A percentile compares a stretch with the other conserved stretches of the same genome.
These are phyloP conservation scores for Suhomyces bribrorum DNA, from an alignment of 1,139 yeast species.

Conservation along the genomic window DNA sequence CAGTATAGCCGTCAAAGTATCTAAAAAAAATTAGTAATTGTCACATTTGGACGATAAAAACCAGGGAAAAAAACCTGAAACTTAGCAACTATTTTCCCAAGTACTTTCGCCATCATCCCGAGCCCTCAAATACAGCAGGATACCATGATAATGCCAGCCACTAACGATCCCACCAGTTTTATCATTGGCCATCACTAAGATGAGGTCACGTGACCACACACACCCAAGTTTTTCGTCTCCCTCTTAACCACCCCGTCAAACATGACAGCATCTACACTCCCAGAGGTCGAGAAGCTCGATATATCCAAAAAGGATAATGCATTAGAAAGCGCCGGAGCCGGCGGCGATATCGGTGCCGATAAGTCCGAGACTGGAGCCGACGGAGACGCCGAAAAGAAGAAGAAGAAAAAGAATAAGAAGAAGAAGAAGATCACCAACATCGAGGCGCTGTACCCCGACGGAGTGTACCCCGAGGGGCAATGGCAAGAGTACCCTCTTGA, in stretches of 20 bases:
- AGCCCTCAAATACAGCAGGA: too few relatives aligned
- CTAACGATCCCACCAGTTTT: too few relatives aligned
- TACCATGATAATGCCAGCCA: too few relatives aligned
- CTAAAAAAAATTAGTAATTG: too few relatives aligned
- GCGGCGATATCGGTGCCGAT: constrained; percentile 22
- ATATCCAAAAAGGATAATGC: constrained; percentile 6
- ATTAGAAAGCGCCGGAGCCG: constrained; percentile 2
- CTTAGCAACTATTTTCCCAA: too few relatives aligned
- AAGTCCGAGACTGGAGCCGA: constrained; percentile 42
- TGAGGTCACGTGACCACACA: too few relatives aligned
- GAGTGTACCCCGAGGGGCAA: constrained; percentile 84
- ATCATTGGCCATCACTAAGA: too few relatives aligned
- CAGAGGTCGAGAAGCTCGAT: constrained; percentile 7
- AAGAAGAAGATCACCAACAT: constrained; percentile 58
- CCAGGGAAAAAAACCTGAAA: too few relatives aligned
- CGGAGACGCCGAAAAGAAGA: constrained; percentile 9
- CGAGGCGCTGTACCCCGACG: constrained; percentile 67
- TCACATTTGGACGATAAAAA: too few relatives aligned
- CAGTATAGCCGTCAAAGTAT: too few relatives aligned
- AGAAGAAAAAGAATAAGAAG: constrained; percentile 42
- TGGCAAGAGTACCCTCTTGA: constrained; percentile 76
- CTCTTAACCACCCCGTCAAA: not conserved
- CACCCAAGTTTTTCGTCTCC: not conserved
- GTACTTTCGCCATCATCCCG: too few relatives aligned
- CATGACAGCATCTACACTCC: constrained; percentile 2